Percentiles rank a stretch among this genome's conserved stretches.
Conservation (phyloP, 805 yeast species). For the Torulaspora gathmanii region DNA sequence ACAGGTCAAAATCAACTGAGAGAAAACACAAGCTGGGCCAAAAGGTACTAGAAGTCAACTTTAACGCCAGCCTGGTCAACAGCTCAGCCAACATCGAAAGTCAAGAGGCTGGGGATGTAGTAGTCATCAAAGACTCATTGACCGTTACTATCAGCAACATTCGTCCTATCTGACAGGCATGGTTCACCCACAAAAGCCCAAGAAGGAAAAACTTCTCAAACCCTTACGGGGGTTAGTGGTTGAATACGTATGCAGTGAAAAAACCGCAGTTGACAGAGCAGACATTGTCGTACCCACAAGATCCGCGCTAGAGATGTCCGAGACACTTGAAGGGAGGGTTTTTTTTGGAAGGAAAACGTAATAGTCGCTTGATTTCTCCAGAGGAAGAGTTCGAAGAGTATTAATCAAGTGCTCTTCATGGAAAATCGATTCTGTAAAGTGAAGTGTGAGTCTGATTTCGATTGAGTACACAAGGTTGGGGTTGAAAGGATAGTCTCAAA, state of each 20-base stretch:
- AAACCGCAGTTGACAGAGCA: constrained; percentile 1
- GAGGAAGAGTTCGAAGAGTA: neutral
- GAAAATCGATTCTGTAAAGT: neutral
- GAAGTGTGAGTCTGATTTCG: neutral
- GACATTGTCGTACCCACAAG: neutral
- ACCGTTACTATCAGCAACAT: too few species aligned
- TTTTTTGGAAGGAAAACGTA: neutral
- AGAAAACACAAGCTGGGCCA: too few species aligned
- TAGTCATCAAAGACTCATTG: too few species aligned
- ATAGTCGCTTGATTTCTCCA: neutral
- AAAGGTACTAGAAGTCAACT: too few species aligned
- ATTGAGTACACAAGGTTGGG: neutral
- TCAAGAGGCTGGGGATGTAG: too few species aligned
- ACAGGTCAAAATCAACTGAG: too few species aligned
- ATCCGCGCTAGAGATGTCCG: neutral
- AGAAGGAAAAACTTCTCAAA: neutral
- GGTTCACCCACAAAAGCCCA: too few species aligned
- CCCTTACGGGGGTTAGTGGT: neutral
- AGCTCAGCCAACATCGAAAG: too few species aligned
- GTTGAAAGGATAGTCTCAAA: neutral
- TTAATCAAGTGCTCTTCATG: neutral
- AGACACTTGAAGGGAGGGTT: constrained; percentile 1
- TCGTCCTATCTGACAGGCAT: neutral
- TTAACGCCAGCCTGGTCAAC: too few species aligned
- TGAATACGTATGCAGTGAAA: constrained; percentile 1